Conservation (phyloP, 163 green algal genomes). For the Scenedesmus sp. region DNA sequence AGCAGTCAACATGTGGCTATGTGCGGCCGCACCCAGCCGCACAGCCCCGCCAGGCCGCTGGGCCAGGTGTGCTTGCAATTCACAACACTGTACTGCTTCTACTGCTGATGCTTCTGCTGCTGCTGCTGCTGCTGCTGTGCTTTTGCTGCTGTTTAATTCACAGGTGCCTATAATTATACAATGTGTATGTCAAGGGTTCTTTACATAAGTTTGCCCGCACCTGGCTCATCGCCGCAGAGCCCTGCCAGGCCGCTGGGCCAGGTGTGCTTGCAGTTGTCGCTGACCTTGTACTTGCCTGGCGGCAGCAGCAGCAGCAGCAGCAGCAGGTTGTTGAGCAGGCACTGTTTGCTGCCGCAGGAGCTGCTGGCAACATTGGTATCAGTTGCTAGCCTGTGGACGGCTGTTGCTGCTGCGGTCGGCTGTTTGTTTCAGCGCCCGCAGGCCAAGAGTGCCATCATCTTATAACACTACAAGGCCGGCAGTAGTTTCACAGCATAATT, state of each 20-base stretch:
- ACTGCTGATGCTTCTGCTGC: slow-evolving; percentile 3
- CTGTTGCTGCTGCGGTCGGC: background rate
- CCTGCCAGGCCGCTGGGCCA: slow-evolving; percentile 21
- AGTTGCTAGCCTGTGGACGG: background rate
- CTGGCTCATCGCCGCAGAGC: slow-evolving; percentile 23
- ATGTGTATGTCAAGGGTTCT: too few relatives aligned
- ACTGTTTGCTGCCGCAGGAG: background rate
- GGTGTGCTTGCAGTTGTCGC: slow-evolving; percentile 25
- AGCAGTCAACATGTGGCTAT: too few relatives aligned
- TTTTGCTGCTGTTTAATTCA: background rate
- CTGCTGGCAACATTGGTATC: background rate
- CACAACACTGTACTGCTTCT: background rate
- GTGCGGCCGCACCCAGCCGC: background rate
- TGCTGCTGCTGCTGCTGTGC: background rate
- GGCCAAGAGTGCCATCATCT: too few relatives aligned
- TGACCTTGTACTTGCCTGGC: slow-evolving; percentile 45
- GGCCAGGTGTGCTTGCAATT: background rate
- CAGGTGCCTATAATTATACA: background rate
- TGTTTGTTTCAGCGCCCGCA: background rate
- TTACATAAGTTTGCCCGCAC: background rate
- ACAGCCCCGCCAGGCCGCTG: background rate
- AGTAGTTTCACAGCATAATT: background rate
- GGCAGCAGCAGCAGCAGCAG: slow-evolving; percentile 2
- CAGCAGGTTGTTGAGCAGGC: background rate
- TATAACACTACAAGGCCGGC: background rate